Percentiles rank a stretch among this genome's conserved stretches.
Conservation (phyloP, 345 rosid genomes). For the Eucalyptus tenuipes region DNA sequence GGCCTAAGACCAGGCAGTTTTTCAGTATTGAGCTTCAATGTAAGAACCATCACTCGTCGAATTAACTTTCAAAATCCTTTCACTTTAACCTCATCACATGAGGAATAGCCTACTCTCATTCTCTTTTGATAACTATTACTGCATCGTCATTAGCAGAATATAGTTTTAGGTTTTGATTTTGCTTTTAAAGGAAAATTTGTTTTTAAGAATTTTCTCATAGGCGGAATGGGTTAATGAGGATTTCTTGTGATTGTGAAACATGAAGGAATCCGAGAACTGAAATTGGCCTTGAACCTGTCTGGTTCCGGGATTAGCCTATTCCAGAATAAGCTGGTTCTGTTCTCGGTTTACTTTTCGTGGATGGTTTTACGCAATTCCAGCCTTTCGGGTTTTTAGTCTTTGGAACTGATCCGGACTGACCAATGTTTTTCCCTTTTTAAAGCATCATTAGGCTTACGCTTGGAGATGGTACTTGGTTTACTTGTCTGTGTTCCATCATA, state of each 20-base stretch:
- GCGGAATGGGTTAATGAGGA: neutral
- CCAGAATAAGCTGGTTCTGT: neutral
- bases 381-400: neutral
- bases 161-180: neutral
- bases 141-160: neutral
- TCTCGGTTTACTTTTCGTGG: neutral
- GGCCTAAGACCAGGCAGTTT: neutral
- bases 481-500: neutral
- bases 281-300: neutral
- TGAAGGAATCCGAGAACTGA: neutral
- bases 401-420: neutral
- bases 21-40: neutral
- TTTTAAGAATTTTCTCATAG: neutral
- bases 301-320: neutral
- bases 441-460: neutral
- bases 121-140: neutral
- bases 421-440: neutral
- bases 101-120: neutral
- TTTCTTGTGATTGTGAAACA: neutral
- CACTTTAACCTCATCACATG: neutral
- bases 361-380: neutral
- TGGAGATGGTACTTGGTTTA: neutral
- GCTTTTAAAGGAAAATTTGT: neutral
- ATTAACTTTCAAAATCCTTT: neutral
- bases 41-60: neutral